phyloP scores from a whole-genome alignment of 257 asterid species.

The Salvia hispanica region DNA sequence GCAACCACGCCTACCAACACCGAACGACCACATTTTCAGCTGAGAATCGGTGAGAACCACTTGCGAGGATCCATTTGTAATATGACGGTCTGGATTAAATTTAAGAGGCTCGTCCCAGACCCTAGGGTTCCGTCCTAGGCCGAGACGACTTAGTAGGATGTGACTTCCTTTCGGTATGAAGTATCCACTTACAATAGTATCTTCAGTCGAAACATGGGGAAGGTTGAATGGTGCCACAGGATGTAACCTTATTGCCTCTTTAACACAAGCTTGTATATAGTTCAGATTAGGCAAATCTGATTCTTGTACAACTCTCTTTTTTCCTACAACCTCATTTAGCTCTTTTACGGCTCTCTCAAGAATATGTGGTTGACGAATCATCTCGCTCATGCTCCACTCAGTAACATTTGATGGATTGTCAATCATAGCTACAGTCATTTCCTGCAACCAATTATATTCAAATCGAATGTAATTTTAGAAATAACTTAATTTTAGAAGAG shows the following conservation, averaged over 20 bases:
- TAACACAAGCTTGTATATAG: neutral
- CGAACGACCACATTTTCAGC: neutral
- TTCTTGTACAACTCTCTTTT: neutral
- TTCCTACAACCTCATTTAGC: neutral
- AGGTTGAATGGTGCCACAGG: neutral
- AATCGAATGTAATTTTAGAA: no score
- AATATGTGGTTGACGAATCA: no score
- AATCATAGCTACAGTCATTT: neutral
- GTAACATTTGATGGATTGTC: neutral
- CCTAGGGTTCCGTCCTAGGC: neutral
- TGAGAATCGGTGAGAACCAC: neutral
- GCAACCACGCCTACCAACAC: neutral
- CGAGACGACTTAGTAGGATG: neutral
- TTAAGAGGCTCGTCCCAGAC: neutral
- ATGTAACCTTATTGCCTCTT: neutral
- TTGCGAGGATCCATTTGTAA: neutral
- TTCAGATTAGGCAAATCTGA: neutral
- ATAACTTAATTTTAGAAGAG: no score
- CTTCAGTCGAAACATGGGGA: neutral
- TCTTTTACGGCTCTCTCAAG: no score
- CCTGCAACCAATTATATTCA: no score
- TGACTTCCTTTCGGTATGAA: neutral
- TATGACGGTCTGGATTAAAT: neutral
- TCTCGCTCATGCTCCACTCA: neutral
- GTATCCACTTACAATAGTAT: neutral